A percentile compares a stretch with the other conserved stretches of the same genome.
phyloP scores from a whole-genome alignment of 345 rosid genomes.

The Lumnitzera racemosa region DNA sequence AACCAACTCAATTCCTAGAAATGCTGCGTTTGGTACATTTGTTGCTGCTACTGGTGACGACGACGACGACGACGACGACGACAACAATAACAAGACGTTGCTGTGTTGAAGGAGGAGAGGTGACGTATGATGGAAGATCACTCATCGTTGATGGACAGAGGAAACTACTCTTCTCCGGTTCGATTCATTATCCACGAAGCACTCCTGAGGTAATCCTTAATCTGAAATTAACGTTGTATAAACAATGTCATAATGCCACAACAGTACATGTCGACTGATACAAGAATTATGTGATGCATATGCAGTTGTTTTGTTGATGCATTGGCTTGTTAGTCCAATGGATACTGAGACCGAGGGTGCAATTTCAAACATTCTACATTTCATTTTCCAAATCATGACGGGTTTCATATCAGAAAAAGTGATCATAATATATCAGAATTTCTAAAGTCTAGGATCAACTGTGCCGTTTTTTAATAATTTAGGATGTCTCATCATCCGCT shows the following conservation, averaged over 20 bases:
- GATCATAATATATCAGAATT: no score
- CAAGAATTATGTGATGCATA: no score
- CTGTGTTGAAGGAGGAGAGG: slow-evolving; percentile 6
- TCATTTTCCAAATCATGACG: no score
- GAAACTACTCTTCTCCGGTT: slow-evolving; percentile 52
- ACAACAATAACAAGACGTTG: not conserved
- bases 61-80: not conserved
- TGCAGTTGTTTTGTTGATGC: not conserved
- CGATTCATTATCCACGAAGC: slow-evolving; percentile 60
- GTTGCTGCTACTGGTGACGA: not conserved
- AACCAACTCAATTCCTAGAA: no score
- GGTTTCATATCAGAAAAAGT: no score
- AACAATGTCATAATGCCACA: no score
- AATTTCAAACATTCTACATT: no score
- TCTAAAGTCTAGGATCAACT: no score
- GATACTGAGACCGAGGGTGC: not conserved
- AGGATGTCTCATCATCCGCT: no score
- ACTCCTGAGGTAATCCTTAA: slow-evolving; percentile 38
- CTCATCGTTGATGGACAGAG: slow-evolving; percentile 45
- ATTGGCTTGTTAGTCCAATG: not conserved
- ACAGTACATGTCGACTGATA: no score
- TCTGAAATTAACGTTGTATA: not conserved
- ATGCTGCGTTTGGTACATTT: slow-evolving; percentile 4
- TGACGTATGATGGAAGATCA: slow-evolving; percentile 46
- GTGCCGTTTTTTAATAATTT: no score